phyloP scores from a whole-genome alignment of 495 filamentous ascomycete genomes.

The Diplogelasinospora grovesii region DNA sequence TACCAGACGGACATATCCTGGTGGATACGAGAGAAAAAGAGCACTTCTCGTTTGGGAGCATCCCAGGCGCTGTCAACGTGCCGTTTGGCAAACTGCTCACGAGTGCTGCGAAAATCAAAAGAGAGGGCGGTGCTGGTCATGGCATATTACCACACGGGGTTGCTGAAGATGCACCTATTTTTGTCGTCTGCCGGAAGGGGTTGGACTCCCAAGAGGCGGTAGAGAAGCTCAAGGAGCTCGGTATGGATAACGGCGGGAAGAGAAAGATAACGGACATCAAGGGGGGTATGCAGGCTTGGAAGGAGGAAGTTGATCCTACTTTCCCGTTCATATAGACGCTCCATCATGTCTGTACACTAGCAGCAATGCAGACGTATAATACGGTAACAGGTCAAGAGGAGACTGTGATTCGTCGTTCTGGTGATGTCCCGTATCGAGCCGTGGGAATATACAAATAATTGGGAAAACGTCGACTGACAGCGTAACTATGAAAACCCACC shows the following conservation, averaged over 20 bases:
- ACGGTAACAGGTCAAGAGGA: conserved; percentile 11
- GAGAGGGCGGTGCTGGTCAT: conserved; percentile 8
- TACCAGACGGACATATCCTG: conserved; percentile 46
- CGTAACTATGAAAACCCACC: too few species aligned
- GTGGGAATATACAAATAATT: too few species aligned
- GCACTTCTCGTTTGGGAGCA: conserved; percentile 74
- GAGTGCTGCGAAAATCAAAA: conserved; percentile 15
- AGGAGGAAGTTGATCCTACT: conserved; percentile 60
- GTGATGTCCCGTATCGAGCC: conserved; percentile 13
- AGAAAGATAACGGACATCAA: conserved; percentile 68
- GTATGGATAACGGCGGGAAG: conserved; percentile 48
- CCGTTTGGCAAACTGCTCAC: conserved; percentile 58
- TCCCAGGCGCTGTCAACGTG: conserved; percentile 69
- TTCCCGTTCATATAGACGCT: conserved; percentile 53
- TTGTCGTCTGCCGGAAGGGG: conserved; percentile 77
- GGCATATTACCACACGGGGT: conserved; percentile 6
- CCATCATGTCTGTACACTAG: not conserved
- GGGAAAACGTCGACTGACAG: too few species aligned
- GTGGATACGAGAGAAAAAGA: conserved; percentile 79
- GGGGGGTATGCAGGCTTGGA: conserved; percentile 83
- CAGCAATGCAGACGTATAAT: not conserved
- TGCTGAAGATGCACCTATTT: conserved; percentile 42
- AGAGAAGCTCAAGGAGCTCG: conserved; percentile 60
- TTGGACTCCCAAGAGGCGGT: conserved; percentile 85
- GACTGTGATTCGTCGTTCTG: conserved; percentile 17